Evolutionary conservation across 371 early-diverging fungal genomes (phyloP), one percentile per base, ranked within the genome.

Genomic region (Vairimorpha ceranae): DNA sequence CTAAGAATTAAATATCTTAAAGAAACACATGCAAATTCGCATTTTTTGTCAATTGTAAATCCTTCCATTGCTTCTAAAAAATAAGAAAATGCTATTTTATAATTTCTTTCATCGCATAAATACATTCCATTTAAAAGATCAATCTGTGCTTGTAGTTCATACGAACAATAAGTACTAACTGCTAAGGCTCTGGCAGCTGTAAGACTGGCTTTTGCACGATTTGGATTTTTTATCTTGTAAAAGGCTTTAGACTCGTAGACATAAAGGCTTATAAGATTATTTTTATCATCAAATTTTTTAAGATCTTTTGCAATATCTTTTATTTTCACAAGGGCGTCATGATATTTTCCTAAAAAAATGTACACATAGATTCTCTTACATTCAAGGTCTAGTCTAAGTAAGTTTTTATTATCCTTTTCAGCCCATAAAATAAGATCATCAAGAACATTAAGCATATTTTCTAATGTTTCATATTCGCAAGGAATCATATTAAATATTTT

Each of bases 61-160:
- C 83, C 79, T 19, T 83, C 83, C 14, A 82, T 23, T 14, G 83
- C 75, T 48, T 85, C 85, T 23, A 85, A 30, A 64, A 85, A 77
- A 65, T 85, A 80, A n/a, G 82, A 76, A 14, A 72, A 70, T 0
- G 81, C 79, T 17, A 72, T 77, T n/a, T 56, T 60, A 60, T 81
- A 83, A 38, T 79, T 70, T 43, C 72, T 71, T 43, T 85, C 85
- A 52, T 83, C 83, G 67, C 80, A 80, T 35, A 80, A 38, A 63
- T 79, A 83, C 60, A 85, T 79, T 52, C 83, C 83, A 65, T 65
- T 76, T 1, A 85, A 66, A 10, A 83, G 67, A 54, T 85, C 85
- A 19, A 85, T 85, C 41, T 82, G 79, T 27, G 85, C 85, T 73
- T 83, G 83, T 33, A 85, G 48, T 10, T 54, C 60, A 17, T 73